Evolutionary conservation across 2,329 filamentous ascomycete genomes (phyloP), one percentile per base, ranked within the genome.

Genomic region (Beauveria pseudobassiana): DNA sequence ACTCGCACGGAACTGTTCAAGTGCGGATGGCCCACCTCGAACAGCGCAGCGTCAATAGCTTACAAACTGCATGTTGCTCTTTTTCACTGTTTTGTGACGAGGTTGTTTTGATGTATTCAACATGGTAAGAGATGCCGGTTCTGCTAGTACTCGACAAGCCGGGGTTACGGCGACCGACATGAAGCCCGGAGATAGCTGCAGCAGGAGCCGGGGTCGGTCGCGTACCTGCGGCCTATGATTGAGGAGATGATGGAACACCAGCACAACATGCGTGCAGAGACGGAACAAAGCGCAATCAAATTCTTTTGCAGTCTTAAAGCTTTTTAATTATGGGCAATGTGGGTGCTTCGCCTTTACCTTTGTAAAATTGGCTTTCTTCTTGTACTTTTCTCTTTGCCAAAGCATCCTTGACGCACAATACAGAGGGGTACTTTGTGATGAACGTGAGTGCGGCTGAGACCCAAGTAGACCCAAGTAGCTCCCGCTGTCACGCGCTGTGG

Each of bases 401-500:
- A 10, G 12, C 10, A 40, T 40, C 7, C 8, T 20, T 20, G n/a
- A 28, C 3, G 3, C 14, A 26, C 22, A 50, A 30, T 59, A 62
- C 48, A 24, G 26, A 26, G 5, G n/a, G 40, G 40, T 62, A 54
- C 61, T 42, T 62, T 7, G 40, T 40, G 30, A 28, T 45, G 49
- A 51, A 34, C 18, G 46, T 30, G 22, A 42, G 12, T 16, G 6
- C 22, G 40, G 42, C n/a, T 20, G 45, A 9, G 22, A 24, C 6
- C 9, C 50, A 8, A n/a, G 30, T 57, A 43, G 43, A 40, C 22
- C 3, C 38, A 53, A 18, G 55, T 55, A 50, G 61, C 50, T n/a
- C 56, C 55, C 61, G 61, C 56, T 30, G 57, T 63, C 62, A 63
- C 62, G 55, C 61, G 45, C 18, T 30, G 49, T 55, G 42, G 34